Base-by-base conservation (phyloP, 768 basidiomycete species). In the Daedaleopsis sinensis region DNA sequence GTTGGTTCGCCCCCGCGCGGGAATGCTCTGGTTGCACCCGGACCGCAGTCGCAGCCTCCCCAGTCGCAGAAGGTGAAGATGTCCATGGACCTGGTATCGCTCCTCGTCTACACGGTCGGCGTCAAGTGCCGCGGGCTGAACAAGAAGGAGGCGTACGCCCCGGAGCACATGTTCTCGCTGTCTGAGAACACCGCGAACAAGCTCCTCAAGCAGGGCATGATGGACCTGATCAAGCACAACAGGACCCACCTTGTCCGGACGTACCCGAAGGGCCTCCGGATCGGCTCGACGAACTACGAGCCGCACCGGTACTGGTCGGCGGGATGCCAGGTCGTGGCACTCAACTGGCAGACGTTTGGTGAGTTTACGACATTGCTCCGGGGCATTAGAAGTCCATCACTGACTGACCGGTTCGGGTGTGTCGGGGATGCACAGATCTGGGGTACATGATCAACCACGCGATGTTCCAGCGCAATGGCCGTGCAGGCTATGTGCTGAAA, bases 321-420 rank as follows among this genome's bases (percentile, higher is more conserved):
- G 2, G 96, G 96, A 0, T 84, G 87, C 13, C 96, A 98, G 73
- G 75, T 98, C 6, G 94, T 95, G 0, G 94, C 96, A 9, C 82
- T 99, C 57, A 99, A 99, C 73, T 98, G 95, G 94, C 96, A 99
- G 75, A 98, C 95, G 0, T 88, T 88, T 65, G 95, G 94, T 96
- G 70, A 57, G 87, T 78, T 78, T 13, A 21, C 16, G 18, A 15
- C 23, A 15, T 57, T 51, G 24, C 44, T 52, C 23, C 13, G 19
- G 13, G 9, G 23, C 8, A 15, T 49, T 4, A 21, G 19, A 9
- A 24, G 47, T 46, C n/a, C n/a, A n/a, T 19, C 3, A 21, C 10
- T 49, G 23, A n/a, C 19, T 27, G 47, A 49, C 23, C 39, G 23
- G 21, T 12, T 6, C 0, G 2, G 1, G 19, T 24, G 19, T 49